Evolutionary conservation across 2,329 filamentous ascomycete genomes (phyloP).

Genomic region (Monascus ruber): DNA sequence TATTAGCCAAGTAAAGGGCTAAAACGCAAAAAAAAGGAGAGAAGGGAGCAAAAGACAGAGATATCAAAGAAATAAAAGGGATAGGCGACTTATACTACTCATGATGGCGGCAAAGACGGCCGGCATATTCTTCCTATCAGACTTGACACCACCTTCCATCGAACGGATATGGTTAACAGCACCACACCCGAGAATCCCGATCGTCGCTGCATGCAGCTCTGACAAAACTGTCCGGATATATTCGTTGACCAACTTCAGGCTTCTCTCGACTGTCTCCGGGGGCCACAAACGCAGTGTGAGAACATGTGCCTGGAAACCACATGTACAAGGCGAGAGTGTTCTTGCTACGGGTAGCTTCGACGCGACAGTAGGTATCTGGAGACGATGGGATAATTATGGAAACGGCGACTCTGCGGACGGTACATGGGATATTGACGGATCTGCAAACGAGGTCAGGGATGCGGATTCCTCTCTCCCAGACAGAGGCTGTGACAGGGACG

Average conservation of each 20-base stretch:
- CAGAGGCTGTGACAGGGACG: constrained; percentile 40
- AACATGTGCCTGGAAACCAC: constrained; percentile 76
- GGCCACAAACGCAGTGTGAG: constrained; percentile 89
- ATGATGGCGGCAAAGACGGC: too few species aligned
- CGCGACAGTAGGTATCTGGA: constrained; percentile 78
- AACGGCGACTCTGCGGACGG: constrained; percentile 11
- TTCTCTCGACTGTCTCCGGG: constrained; percentile 68
- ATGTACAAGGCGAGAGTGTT: constrained; percentile 54
- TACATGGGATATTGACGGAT: constrained; percentile 15
- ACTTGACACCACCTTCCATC: constrained; percentile 41
- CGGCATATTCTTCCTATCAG: constrained; percentile 30
- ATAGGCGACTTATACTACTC: too few species aligned
- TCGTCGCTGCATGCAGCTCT: constrained; percentile 78
- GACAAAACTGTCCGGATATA: constrained; percentile 82
- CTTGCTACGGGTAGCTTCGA: constrained; percentile 92
- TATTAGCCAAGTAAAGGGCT: too few species aligned
- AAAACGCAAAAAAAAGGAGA: too few species aligned
- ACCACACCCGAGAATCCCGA: constrained; percentile 75
- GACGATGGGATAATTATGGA: constrained; percentile 44
- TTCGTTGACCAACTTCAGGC: constrained; percentile 67
- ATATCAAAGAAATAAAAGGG: too few species aligned
- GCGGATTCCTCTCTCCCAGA: constrained; percentile 7
- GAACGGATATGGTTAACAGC: constrained; percentile 72
- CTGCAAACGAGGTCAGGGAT: constrained; percentile 4
- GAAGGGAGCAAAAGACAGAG: too few species aligned